Evolutionary conservation across 139 green algal genomes (phyloP).

Genomic region (Coelastrella sp.): DNA sequence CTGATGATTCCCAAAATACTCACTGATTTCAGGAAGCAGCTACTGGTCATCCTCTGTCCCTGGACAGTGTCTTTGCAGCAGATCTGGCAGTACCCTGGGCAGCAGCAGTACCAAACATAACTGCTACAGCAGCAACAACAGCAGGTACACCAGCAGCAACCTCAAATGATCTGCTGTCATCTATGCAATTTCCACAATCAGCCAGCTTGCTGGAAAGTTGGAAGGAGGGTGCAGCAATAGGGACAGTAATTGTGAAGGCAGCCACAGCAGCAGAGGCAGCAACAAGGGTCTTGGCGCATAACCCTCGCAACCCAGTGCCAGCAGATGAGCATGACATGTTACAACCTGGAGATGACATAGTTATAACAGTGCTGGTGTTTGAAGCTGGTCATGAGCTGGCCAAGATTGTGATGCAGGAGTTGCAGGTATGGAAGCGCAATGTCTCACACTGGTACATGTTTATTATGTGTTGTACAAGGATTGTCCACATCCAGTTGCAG

Average conservation of each 20-base stretch:
- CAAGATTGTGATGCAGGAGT: neutral
- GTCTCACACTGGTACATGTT: neutral
- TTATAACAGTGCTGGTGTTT: neutral
- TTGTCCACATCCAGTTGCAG: neutral
- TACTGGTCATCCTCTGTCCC: neutral
- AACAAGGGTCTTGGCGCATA: neutral
- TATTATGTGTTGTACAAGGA: neutral
- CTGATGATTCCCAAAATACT: neutral
- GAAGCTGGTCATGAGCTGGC: neutral
- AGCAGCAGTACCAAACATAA: neutral
- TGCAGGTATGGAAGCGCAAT: neutral
- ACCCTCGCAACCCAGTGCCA: neutral
- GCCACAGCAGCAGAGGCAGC: neutral
- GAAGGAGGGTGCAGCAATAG: neutral
- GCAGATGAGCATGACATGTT: neutral
- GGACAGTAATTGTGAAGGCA: neutral
- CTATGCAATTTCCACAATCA: neutral
- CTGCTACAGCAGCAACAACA: conserved; percentile 2
- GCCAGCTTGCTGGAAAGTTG: neutral
- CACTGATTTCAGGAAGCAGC: neutral
- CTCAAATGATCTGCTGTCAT: neutral
- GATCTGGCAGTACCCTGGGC: neutral
- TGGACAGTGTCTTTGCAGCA: neutral
- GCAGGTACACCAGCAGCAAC: neutral
- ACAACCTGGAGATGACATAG: neutral